Conservation (phyloP, 129 eudicot genomes). For the Helianthus tuberosus region DNA sequence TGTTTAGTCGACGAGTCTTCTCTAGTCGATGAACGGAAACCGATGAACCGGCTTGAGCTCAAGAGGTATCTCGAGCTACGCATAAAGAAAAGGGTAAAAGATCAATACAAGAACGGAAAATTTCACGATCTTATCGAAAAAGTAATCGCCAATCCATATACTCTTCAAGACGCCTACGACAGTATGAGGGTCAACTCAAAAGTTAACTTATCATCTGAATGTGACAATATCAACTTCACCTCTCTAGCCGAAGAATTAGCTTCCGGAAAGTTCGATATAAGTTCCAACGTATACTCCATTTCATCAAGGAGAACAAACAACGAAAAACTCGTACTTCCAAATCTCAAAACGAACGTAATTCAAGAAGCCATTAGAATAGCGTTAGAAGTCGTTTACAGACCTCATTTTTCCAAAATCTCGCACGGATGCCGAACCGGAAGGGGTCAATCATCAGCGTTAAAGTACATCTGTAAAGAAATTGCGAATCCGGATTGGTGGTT, state of each 20-base stretch:
- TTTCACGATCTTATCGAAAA: conserved; percentile 56
- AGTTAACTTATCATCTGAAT: conserved; percentile 46
- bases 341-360: conserved; percentile 61
- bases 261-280: conserved; percentile 53
- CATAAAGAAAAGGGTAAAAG: conserved; percentile 83
- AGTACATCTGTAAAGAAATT: conserved; percentile 73
- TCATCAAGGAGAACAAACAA: conserved; percentile 60
- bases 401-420: conserved; percentile 84
- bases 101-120: conserved; percentile 70
- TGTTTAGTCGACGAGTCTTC: conserved; percentile 64
- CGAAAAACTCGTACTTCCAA: conserved; percentile 78
- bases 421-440: conserved; percentile 92
- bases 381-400: conserved; percentile 87
- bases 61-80: conserved; percentile 69
- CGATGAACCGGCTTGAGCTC: conserved; percentile 51
- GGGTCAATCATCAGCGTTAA: conserved; percentile 74
- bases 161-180: conserved; percentile 81
- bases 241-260: conserved; percentile 67
- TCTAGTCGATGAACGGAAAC: conserved; percentile 38
- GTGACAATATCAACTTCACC: conserved; percentile 58
- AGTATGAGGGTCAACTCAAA: conserved; percentile 68
- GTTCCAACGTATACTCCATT: conserved; percentile 52
- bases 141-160: conserved; percentile 80
- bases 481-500: conserved; percentile 85
- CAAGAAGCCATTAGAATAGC: conserved; percentile 97